A percentile compares a stretch with the other conserved stretches of the same genome.
Evolutionary conservation across 2,329 filamentous ascomycete species (phyloP).

Genomic region (Seiridium unicorne): DNA sequence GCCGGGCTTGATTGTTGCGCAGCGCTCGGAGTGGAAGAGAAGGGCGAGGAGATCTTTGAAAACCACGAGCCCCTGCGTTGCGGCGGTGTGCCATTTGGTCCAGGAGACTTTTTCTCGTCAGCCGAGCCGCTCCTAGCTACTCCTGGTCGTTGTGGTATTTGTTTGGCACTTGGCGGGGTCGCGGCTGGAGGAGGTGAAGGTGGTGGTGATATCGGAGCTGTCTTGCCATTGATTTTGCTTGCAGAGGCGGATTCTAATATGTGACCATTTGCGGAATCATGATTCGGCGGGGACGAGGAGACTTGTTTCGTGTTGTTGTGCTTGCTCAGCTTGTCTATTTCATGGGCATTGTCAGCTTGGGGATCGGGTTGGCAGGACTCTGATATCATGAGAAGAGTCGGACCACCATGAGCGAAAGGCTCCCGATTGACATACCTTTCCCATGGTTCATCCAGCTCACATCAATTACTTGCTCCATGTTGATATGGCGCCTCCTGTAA

Average conservation of each 20-base stretch:
- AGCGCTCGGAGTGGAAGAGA: conserved; percentile 59
- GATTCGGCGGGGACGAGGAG: conserved; percentile 18
- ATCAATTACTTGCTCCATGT: conserved; percentile 81
- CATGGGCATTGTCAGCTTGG: conserved; percentile 14
- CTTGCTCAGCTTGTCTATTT: conserved; percentile 22
- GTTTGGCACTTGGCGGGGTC: conserved; percentile 18
- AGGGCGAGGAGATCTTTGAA: conserved; percentile 88
- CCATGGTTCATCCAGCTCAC: conserved; percentile 88
- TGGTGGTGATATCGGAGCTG: conserved; percentile 14
- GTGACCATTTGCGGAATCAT: conserved; percentile 16
- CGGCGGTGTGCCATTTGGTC: conserved; percentile 32
- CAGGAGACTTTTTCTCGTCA: conserved; percentile 26
- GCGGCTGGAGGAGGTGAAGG: conserved; percentile 14
- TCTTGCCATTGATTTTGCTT: conserved; percentile 23
- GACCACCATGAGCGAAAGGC: background rate
- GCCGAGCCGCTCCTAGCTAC: conserved; percentile 29
- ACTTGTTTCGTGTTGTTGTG: conserved; percentile 15
- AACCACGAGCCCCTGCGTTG: conserved; percentile 82
- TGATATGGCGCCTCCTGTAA: background rate
- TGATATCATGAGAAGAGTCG: background rate
- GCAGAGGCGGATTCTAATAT: conserved; percentile 15
- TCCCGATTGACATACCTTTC: conserved; percentile 61
- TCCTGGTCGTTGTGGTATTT: conserved; percentile 27
- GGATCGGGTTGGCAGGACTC: background rate
- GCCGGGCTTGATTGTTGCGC: conserved; percentile 20